These are phyloP conservation scores for Grifola frondosa DNA, from an alignment of 1,284 basidiomycete genomes.

Conservation along the genomic window DNA sequence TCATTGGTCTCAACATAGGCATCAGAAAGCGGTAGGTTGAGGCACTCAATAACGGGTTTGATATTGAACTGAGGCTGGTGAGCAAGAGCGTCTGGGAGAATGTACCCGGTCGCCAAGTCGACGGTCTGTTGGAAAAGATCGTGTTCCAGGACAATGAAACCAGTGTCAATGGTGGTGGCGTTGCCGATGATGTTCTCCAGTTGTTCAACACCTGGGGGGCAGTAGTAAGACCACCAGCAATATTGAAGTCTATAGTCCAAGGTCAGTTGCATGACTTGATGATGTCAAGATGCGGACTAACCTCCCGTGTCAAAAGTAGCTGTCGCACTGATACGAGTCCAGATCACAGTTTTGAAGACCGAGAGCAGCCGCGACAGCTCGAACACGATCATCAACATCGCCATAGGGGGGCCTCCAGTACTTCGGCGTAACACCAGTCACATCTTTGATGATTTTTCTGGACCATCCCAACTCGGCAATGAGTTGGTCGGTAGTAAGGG, in stretches of 20 bases:
- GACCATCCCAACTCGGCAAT: slow-evolving; percentile 90
- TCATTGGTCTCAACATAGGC: slow-evolving; percentile 72
- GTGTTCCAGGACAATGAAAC: slow-evolving; percentile 78
- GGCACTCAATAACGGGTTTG: slow-evolving; percentile 65
- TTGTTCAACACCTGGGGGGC: slow-evolving; percentile 60
- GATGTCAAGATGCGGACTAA: slow-evolving; percentile 28
- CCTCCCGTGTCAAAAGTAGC: slow-evolving; percentile 68
- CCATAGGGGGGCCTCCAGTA: slow-evolving; percentile 69
- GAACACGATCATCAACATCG: slow-evolving; percentile 79
- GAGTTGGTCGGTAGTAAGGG: slow-evolving; percentile 77
- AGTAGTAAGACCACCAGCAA: slow-evolving; percentile 61
- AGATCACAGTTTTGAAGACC: slow-evolving; percentile 64
- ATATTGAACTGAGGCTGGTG: slow-evolving; percentile 62
- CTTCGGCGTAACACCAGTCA: slow-evolving; percentile 68
- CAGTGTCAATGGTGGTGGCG: slow-evolving; percentile 45
- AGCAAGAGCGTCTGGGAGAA: slow-evolving; percentile 65
- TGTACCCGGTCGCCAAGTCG: slow-evolving; percentile 70
- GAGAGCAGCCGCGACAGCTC: slow-evolving; percentile 74
- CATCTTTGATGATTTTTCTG: slow-evolving; percentile 80
- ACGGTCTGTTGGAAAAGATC: slow-evolving; percentile 70
- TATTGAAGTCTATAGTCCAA: slow-evolving; percentile 64
- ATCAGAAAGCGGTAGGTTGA: slow-evolving; percentile 53
- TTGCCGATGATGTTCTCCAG: slow-evolving; percentile 64
- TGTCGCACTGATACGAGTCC: slow-evolving; percentile 59
- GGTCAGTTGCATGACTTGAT: not conserved